Conservation (phyloP, 2,329 filamentous ascomycete genomes). For the Hansfordia pulvinata region DNA sequence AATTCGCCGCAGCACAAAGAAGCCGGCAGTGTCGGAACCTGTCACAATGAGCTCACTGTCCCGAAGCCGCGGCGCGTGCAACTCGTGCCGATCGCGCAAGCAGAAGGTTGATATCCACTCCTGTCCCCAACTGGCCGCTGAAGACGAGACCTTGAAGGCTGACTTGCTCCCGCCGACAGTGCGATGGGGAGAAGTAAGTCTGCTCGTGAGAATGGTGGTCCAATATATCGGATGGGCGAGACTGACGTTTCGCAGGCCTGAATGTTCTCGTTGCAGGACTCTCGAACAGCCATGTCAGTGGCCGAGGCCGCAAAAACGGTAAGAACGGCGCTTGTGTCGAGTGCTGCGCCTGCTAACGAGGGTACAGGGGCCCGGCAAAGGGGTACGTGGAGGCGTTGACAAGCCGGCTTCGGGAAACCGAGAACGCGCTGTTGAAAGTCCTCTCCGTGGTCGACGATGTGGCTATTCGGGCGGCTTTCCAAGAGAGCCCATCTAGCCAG, state of each 20-base stretch:
- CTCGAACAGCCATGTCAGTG: slow-evolving; percentile 19
- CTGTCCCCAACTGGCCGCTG: neutral
- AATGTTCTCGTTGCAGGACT: slow-evolving; percentile 20
- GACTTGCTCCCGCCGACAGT: slow-evolving; percentile 10
- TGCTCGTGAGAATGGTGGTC: too few relatives aligned
- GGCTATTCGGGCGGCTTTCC: neutral
- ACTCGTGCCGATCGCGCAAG: slow-evolving; percentile 23
- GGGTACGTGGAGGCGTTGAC: slow-evolving; percentile 29
- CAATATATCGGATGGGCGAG: too few relatives aligned
- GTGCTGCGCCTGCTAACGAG: slow-evolving; percentile 1
- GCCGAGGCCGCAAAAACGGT: slow-evolving; percentile 23
- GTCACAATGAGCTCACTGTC: too few relatives aligned
- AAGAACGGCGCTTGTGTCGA: slow-evolving; percentile 2
- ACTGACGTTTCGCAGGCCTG: too few relatives aligned
- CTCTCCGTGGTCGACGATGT: slow-evolving; percentile 17
- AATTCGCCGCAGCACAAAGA: too few relatives aligned
- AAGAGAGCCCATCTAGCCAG: too few relatives aligned
- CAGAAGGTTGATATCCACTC: slow-evolving; percentile 20
- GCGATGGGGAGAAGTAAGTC: slow-evolving; percentile 22
- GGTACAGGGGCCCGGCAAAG: slow-evolving; percentile 26
- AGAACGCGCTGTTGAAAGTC: slow-evolving; percentile 21
- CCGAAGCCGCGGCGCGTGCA: slow-evolving; percentile 24
- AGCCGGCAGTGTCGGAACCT: too few relatives aligned
- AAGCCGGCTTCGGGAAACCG: slow-evolving; percentile 24
- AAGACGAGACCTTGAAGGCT: neutral